Conservation (phyloP, 306 rosid species). For the Arachis stenosperma region DNA sequence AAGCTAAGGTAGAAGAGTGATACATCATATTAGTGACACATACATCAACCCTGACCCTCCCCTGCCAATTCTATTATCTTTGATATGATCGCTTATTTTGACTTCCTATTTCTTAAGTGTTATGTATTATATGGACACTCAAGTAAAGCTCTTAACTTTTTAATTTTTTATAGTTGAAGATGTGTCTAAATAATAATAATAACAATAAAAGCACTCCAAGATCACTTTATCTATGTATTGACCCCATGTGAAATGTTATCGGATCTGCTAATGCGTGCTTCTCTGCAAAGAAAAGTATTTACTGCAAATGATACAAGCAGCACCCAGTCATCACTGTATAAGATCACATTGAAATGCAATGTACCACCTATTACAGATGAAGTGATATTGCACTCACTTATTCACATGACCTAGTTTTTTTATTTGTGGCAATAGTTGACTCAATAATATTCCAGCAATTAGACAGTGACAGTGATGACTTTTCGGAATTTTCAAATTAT, state of each 20-base stretch:
- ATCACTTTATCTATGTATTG: neutral
- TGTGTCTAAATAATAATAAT: neutral
- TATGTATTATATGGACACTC: too few relatives aligned
- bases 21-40: neutral
- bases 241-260: conserved; percentile 24
- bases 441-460: neutral
- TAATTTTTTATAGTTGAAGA: too few relatives aligned
- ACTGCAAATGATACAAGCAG: conserved; percentile 17
- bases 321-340: neutral
- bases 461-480: neutral
- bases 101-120: conserved; percentile 10
- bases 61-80: neutral
- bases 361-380: conserved; percentile 18
- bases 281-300: conserved; percentile 32
- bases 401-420: neutral
- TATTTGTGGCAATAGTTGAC: conserved; percentile 11
- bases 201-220: neutral
- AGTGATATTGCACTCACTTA: neutral
- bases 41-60: conserved; percentile 1
- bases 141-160: too few relatives aligned
- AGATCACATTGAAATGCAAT: conserved; percentile 26
- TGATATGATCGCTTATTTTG: conserved; percentile 14
- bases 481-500: neutral
- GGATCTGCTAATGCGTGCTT: conserved; percentile 32
- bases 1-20: neutral